Conservation (phyloP, 495 filamentous ascomycete genomes). For the Pyrenopolyporus hunteri region DNA sequence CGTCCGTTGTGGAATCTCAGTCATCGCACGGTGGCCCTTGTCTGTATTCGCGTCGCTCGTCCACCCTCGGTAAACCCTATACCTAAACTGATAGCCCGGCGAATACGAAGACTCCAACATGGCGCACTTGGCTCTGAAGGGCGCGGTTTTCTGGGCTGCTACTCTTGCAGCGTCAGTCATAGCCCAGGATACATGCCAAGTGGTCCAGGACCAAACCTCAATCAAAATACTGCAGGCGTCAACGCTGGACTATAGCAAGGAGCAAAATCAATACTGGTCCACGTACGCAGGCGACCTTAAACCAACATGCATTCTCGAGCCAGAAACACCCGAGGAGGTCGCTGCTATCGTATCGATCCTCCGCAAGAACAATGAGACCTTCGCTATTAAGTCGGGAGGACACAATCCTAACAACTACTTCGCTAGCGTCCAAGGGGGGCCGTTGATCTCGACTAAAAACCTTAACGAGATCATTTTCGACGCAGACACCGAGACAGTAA, state of each 20-base stretch:
- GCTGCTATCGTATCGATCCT: conserved; percentile 45
- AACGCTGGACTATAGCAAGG: conserved; percentile 40
- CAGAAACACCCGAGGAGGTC: conserved; percentile 47
- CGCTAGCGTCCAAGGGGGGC: conserved; percentile 59
- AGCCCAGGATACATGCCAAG: conserved; percentile 31
- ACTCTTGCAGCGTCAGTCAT: conserved; percentile 9
- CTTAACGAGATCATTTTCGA: conserved; percentile 55
- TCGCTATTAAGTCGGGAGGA: conserved; percentile 59
- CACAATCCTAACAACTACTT: conserved; percentile 59
- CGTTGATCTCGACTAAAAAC: conserved; percentile 58
- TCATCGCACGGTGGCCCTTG: conserved; percentile 3
- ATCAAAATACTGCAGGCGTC: conserved; percentile 25
- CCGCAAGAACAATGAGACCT: conserved; percentile 48
- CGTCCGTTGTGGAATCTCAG: not conserved
- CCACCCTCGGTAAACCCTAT: not conserved
- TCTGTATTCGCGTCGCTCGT: not conserved
- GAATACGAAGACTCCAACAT: not conserved
- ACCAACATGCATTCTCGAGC: conserved; percentile 56
- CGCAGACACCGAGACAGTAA: conserved; percentile 49
- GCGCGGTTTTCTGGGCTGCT: not conserved
- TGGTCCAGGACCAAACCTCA: conserved; percentile 23
- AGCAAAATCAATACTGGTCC: conserved; percentile 57
- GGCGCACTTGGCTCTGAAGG: conserved; percentile 13
- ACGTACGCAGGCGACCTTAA: conserved; percentile 48
- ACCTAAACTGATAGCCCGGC: not conserved